Evolutionary conservation across 1,284 basidiomycete species (phyloP).

Genomic region (Bjerkandera adusta): DNA sequence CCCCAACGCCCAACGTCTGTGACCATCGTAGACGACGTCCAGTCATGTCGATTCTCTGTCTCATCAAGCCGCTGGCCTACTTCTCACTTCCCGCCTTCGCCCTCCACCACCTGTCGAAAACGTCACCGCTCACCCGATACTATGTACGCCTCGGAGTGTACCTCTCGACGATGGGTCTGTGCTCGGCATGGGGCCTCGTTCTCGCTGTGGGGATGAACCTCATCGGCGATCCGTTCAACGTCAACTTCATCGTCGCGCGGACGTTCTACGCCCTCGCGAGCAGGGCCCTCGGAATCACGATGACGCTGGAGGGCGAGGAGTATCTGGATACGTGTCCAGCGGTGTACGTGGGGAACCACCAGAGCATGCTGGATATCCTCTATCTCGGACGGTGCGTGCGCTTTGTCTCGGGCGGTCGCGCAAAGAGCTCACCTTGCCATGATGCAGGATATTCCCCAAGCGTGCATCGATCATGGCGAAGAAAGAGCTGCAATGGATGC

Average conservation of each 20-base stretch:
- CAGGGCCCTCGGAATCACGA: conserved; percentile 64
- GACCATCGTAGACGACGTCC: not conserved
- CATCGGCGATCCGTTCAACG: conserved; percentile 77
- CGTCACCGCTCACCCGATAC: conserved; percentile 59
- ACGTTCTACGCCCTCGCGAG: conserved; percentile 79
- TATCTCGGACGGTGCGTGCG: conserved; percentile 73
- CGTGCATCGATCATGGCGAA: conserved; percentile 92
- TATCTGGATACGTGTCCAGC: conserved; percentile 67
- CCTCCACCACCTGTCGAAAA: conserved; percentile 53
- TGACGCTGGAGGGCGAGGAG: conserved; percentile 87
- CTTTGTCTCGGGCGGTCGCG: not conserved
- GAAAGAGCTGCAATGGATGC: conserved; percentile 84
- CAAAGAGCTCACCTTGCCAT: conserved; percentile 7
- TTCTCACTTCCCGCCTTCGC: conserved; percentile 66
- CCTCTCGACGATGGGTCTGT: conserved; percentile 69
- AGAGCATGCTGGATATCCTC: conserved; percentile 88
- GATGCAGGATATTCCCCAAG: conserved; percentile 76
- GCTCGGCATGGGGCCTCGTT: conserved; percentile 77
- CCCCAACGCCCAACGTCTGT: not conserved
- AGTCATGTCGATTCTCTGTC: conserved; percentile 59
- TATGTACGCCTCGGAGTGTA: conserved; percentile 78
- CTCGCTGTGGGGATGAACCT: conserved; percentile 71
- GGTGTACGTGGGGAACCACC: conserved; percentile 90
- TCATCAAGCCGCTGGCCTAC: conserved; percentile 72
- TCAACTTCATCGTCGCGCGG: conserved; percentile 84